phyloP scores from a whole-genome alignment of 176 grass and related monocot genomes.

The Bromus sterilis region DNA sequence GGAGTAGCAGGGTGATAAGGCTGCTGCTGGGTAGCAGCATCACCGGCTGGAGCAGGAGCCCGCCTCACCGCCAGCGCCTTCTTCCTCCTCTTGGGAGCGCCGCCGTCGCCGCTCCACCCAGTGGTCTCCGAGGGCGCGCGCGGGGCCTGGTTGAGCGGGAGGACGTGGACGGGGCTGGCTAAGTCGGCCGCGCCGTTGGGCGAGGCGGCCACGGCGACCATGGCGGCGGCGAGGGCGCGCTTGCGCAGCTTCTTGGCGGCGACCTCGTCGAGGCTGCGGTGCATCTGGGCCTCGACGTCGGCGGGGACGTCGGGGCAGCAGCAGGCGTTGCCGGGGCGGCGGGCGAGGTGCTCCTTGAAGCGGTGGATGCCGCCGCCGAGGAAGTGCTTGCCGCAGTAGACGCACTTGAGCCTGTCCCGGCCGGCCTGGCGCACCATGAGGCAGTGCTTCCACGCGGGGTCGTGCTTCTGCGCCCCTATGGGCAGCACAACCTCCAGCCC shows the following conservation, averaged over 20 bases:
- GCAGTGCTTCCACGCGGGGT: constrained; percentile 94
- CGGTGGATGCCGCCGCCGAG: constrained; percentile 93
- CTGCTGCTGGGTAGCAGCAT: background rate
- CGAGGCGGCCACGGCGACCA: background rate
- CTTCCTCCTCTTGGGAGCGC: constrained; percentile 18
- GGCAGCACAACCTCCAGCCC: constrained; percentile 44
- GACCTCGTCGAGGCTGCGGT: constrained; percentile 57
- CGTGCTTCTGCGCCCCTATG: constrained; percentile 84
- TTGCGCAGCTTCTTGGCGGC: constrained; percentile 66
- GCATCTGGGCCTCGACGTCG: constrained; percentile 70
- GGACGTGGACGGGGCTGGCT: constrained; percentile 32
- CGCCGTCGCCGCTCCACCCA: background rate
- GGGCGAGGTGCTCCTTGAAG: constrained; percentile 95
- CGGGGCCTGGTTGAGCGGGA: constrained; percentile 40
- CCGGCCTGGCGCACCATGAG: constrained; percentile 64
- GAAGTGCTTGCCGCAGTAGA: constrained; percentile 86
- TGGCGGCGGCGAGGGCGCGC: constrained; percentile 27
- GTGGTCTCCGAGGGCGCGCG: constrained; percentile 18
- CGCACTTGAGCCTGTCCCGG: constrained; percentile 63
- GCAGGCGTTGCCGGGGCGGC: constrained; percentile 80
- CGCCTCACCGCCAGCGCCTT: constrained; percentile 30
- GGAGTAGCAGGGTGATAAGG: background rate
- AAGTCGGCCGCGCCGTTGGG: background rate
- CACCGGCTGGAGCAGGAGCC: background rate
- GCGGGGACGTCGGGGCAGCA: constrained; percentile 75